Evolutionary conservation across 208 protist species (phyloP), one percentile per base, ranked within the genome.

Genomic region (Leishmania lainsoni): DNA sequence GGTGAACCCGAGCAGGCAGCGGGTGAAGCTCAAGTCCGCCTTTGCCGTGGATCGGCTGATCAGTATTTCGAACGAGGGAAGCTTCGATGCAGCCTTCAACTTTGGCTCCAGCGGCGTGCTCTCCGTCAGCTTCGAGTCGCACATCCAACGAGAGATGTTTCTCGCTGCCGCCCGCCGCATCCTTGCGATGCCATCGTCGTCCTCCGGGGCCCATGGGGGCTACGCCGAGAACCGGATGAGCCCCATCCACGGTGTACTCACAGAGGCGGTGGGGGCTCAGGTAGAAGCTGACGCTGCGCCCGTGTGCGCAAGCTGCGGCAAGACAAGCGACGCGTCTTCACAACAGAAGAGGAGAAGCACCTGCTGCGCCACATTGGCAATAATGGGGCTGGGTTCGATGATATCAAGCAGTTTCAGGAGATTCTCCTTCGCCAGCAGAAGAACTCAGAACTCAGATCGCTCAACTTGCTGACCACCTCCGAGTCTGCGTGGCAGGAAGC

Each of bases 91-190:
- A 39, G 94, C 90, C 17, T 96, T 98, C 63, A 92, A 96, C 81
- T 96, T 96, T 78, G 92, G 90, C 16, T 88, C 87, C 20, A 95
- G 94, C 58, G 94, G 93, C 3, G 87, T 96, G 89, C 80, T 98
- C 3, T 93, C 89, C 5, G 92, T 96, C 39, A 90, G 87, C 72
- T 98, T 98, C 77, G 92, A 93, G 83, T 96, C 94, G 6, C 88
- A 95, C 84, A 96, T 98, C 81, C 94, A 98, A 78, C 88, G 94
- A 0, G 92, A 96, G 84, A 98, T 98, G 92, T 96, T 98, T 58
- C 80, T 96, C 5, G 91, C 92, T 1, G 89, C 93, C 3, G 85
- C 95, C 32, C 86, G 86, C 1, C 87, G 88, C 4, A 81, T 91
- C 71, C 91, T 92, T 76, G 86, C 78, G 22, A 74, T 79, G 71